These are phyloP conservation scores for Oryza punctata DNA, from an alignment of 176 grass and related monocot species.

Conservation along the genomic window DNA sequence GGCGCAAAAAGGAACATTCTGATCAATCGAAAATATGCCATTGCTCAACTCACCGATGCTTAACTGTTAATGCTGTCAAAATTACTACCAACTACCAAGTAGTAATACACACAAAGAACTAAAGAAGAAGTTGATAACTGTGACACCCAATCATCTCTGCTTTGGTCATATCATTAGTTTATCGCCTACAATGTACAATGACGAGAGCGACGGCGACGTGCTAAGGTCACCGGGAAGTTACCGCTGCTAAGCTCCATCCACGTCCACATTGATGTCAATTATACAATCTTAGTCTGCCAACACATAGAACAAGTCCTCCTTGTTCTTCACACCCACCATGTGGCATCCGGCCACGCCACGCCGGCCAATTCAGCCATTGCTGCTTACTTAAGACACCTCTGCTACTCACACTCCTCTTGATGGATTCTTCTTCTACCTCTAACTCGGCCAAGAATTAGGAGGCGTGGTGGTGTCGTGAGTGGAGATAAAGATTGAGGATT, in stretches of 20 bases:
- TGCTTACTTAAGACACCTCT: constrained; percentile 22
- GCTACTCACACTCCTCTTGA: constrained; percentile 38
- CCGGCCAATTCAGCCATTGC: constrained; percentile 39
- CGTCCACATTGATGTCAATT: constrained; percentile 32
- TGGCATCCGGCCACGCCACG: constrained; percentile 54
- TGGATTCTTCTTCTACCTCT: constrained; percentile 37
- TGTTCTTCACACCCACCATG: constrained; percentile 74
- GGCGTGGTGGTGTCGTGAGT: not conserved
- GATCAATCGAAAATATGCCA: not conserved
- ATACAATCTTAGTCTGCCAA: constrained; percentile 31
- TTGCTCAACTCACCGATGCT: not conserved
- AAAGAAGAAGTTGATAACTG: not conserved
- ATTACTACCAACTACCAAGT: not conserved
- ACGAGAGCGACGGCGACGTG: constrained; percentile 31
- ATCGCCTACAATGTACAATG: constrained; percentile 25
- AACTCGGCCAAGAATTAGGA: constrained; percentile 12
- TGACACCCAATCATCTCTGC: constrained; percentile 32
- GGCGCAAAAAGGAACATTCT: not conserved
- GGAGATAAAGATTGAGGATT: not conserved
- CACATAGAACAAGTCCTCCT: constrained; percentile 64
- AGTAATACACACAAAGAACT: not conserved
- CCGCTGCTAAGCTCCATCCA: constrained; percentile 35
- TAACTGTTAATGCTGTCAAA: constrained; percentile 20
- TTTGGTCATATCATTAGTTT: constrained; percentile 46
- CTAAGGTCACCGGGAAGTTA: constrained; percentile 38